Evolutionary conservation across 2,329 filamentous ascomycete species (phyloP).

Genomic region (Epichloe brachyelytri): DNA sequence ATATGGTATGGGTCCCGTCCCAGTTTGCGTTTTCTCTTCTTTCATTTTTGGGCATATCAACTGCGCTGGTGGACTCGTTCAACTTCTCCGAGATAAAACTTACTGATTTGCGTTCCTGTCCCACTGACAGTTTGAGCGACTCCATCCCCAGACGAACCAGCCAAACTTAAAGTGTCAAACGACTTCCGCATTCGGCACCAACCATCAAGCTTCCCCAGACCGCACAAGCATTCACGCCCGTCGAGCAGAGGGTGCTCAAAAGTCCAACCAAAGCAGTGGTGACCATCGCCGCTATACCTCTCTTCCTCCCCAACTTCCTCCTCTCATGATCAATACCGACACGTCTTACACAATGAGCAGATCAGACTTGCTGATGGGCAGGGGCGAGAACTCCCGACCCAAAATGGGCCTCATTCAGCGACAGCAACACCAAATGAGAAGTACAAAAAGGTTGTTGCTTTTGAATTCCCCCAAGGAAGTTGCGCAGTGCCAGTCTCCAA

Average conservation of each 20-base stretch:
- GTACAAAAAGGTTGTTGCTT: slow-evolving; percentile 18
- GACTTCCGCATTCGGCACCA: not conserved
- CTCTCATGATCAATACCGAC: slow-evolving; percentile 9
- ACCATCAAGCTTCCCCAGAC: not conserved
- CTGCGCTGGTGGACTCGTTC: not conserved
- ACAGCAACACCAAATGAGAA: slow-evolving; percentile 11
- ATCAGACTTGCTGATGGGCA: slow-evolving; percentile 4
- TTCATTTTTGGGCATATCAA: not conserved
- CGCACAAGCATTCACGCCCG: slow-evolving; percentile 8
- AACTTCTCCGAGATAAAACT: not conserved
- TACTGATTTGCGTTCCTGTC: slow-evolving; percentile 3
- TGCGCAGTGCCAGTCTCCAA: slow-evolving; percentile 42
- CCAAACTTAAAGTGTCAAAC: slow-evolving; percentile 1
- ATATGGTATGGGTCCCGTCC: slow-evolving; percentile 35
- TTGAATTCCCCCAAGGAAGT: slow-evolving; percentile 18
- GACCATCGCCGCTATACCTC: slow-evolving; percentile 1
- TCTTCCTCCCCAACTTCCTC: slow-evolving; percentile 4
- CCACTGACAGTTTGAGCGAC: slow-evolving; percentile 11
- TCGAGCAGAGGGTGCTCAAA: slow-evolving; percentile 5
- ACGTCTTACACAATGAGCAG: slow-evolving; percentile 2
- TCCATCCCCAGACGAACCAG: slow-evolving; percentile 5
- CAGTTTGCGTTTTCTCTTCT: not conserved
- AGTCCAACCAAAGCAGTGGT: slow-evolving; percentile 1
- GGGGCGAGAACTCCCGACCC: slow-evolving; percentile 3
- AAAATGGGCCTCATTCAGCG: slow-evolving; percentile 2